Percentiles rank a stretch among this genome's conserved stretches.
phyloP scores from a whole-genome alignment of 345 rosid genomes.

The Punica granatum region DNA sequence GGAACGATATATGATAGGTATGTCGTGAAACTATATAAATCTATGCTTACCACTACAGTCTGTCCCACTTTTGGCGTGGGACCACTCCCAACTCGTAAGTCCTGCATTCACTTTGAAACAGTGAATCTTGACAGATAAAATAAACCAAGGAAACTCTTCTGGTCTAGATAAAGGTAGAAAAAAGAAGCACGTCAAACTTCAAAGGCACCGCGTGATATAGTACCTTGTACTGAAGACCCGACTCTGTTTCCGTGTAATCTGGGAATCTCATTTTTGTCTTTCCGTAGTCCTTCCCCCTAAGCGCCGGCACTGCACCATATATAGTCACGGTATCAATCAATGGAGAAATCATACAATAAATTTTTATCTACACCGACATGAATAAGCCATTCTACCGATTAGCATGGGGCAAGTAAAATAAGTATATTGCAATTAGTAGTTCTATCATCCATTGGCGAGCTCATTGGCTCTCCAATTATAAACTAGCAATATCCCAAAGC shows the following conservation, averaged over 20 bases:
- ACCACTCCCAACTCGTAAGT: conserved; percentile 74
- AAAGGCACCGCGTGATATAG: background rate
- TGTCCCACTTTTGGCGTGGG: conserved; percentile 73
- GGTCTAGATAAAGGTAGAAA: background rate
- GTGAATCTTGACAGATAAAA: conserved; percentile 16
- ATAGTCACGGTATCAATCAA: background rate
- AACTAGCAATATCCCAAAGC: background rate
- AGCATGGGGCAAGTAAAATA: background rate
- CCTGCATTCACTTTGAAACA: conserved; percentile 37
- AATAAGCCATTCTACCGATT: background rate
- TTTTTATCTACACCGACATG: background rate
- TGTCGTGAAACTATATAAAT: background rate
- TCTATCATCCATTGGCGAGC: background rate
- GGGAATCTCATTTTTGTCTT: conserved; percentile 85
- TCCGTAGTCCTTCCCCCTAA: conserved; percentile 92
- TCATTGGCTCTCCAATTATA: too few species aligned
- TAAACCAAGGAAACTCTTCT: background rate
- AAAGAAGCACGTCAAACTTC: background rate
- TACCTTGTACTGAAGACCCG: conserved; percentile 98
- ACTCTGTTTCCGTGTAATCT: conserved; percentile 67
- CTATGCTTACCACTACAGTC: conserved; percentile 61
- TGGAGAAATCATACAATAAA: too few species aligned
- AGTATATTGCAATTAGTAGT: background rate
- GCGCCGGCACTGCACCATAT: conserved; percentile 70
- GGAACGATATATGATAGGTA: background rate